A percentile compares a stretch with the other conserved stretches of the same genome.
Evolutionary conservation across 2,329 filamentous ascomycete genomes (phyloP).

Genomic region (Diplodia seriata): DNA sequence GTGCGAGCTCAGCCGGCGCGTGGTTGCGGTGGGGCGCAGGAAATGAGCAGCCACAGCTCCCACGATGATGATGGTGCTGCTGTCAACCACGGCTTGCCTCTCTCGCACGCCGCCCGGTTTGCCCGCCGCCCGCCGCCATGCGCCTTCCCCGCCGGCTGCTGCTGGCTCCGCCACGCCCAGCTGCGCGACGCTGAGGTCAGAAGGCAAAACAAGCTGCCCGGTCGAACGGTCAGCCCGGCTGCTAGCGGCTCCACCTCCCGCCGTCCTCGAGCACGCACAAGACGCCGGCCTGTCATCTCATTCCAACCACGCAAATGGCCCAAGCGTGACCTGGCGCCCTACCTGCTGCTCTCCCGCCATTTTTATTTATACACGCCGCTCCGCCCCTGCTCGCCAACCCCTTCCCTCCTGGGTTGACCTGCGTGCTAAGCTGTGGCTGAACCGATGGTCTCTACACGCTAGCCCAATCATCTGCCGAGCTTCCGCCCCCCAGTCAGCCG

Average conservation of each 20-base stretch:
- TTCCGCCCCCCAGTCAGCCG: neutral
- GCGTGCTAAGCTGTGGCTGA: neutral
- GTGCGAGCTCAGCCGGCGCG: neutral
- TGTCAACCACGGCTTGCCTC: constrained; percentile 11
- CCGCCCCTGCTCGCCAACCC: constrained; percentile 2
- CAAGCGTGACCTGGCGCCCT: constrained; percentile 13
- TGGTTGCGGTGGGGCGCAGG: constrained; percentile 19
- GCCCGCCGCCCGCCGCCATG: neutral
- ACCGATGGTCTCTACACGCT: neutral
- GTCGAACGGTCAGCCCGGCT: neutral
- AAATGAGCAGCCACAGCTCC: constrained; percentile 26
- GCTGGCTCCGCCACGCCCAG: neutral
- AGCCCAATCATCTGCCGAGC: neutral
- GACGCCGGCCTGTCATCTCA: constrained; percentile 23
- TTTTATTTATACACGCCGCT: constrained; percentile 22
- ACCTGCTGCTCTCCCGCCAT: constrained; percentile 16
- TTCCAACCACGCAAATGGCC: constrained; percentile 14
- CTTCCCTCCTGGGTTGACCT: constrained; percentile 9
- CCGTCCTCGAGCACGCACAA: constrained; percentile 18
- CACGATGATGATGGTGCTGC: neutral
- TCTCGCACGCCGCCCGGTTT: neutral
- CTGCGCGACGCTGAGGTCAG: neutral
- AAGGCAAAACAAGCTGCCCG: neutral
- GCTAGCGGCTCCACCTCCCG: constrained; percentile 27
- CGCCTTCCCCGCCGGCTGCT: neutral